Base-by-base conservation (phyloP, 140 eudicot species). In the Ambrosia hybrid region DNA sequence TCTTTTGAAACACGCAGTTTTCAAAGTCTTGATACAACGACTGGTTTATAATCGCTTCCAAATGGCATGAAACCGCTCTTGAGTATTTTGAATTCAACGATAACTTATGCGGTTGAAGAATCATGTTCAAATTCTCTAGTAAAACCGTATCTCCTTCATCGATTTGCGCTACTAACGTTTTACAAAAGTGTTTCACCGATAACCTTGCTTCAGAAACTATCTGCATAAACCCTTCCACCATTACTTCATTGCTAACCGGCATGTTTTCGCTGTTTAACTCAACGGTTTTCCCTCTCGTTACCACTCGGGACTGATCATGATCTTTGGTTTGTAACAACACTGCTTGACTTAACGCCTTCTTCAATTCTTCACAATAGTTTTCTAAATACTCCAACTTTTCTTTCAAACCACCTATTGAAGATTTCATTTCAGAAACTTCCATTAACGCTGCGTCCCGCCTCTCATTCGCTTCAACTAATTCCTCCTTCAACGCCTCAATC, bases 201-300 rank as follows among this genome's bases (percentile, higher is more conserved):
- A 88, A 65, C 69, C 99, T 86, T 66, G 99, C 93, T 80, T 94
- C 99, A 0, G 97, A 86, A 15, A 90, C 96, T 34, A 90, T 86
- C 65, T 94, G 97, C 79, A 90, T 57, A 75, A 94, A 94, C 33
- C 97, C 99, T 80, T 94, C 99, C 58, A 90, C 86, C 99, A 90
- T 94, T 16, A 76, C 96, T 76, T 94, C 94, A 6, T 90, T 85
- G 5, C 85, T 88, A 12, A 93, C 96, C 3, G 96, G 95, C 95
- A 92, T 89, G 69, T 78, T 78, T 53, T 88, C 89, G 9, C 14
- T 38, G 52, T 14, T 64, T 12, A 69, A 76, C 57, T 85, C 84
- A 7, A 71, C 51, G 0, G 78, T 69, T 64, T 70, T 84, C 65
- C 82, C 86, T 63, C 77, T 80, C 69, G 49, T 78, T 5, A 79